Conservation (phyloP, 164 flowering plant species). For the Nelumbo lutea region DNA sequence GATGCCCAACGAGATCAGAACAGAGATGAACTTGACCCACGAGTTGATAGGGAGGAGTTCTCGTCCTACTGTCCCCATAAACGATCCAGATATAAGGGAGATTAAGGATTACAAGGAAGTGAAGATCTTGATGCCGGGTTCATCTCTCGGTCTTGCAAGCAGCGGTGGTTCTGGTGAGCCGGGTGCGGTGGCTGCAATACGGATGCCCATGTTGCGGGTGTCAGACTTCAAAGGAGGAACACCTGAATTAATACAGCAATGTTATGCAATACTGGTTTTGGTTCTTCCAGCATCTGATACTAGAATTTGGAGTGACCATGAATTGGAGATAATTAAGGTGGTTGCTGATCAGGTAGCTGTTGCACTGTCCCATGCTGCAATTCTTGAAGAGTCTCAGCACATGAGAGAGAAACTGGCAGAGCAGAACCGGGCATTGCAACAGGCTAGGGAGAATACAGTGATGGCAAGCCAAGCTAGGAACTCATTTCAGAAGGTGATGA, state of each 20-base stretch:
- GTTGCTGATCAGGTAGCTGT: slow-evolving; percentile 99
- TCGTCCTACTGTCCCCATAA: slow-evolving; percentile 37
- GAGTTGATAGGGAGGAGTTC: slow-evolving; percentile 48
- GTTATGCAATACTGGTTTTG: slow-evolving; percentile 81
- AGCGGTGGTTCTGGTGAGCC: slow-evolving; percentile 40
- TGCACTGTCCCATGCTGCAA: slow-evolving; percentile 93
- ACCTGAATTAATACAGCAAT: slow-evolving; percentile 60
- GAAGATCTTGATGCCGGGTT: slow-evolving; percentile 50
- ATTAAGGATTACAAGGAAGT: slow-evolving; percentile 59
- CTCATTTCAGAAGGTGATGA: slow-evolving; percentile 87
- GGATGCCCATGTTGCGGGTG: slow-evolving; percentile 94
- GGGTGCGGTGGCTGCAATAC: slow-evolving; percentile 81
- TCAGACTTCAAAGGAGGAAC: slow-evolving; percentile 90
- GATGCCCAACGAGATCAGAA: slow-evolving; percentile 80
- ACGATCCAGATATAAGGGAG: slow-evolving; percentile 54
- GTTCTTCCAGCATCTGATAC: slow-evolving; percentile 58
- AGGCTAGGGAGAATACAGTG: slow-evolving; percentile 68
- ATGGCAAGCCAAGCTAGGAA: slow-evolving; percentile 91
- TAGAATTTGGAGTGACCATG: slow-evolving; percentile 68
- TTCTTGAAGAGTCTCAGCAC: slow-evolving; percentile 85
- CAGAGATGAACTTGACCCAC: slow-evolving; percentile 71
- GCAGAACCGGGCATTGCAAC: slow-evolving; percentile 81
- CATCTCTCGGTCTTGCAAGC: slow-evolving; percentile 58
- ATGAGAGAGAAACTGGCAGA: slow-evolving; percentile 81
- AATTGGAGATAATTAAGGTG: slow-evolving; percentile 81